Evolutionary conservation across 208 protist species (phyloP).

Genomic region (Entamoeba moshkovskii): DNA sequence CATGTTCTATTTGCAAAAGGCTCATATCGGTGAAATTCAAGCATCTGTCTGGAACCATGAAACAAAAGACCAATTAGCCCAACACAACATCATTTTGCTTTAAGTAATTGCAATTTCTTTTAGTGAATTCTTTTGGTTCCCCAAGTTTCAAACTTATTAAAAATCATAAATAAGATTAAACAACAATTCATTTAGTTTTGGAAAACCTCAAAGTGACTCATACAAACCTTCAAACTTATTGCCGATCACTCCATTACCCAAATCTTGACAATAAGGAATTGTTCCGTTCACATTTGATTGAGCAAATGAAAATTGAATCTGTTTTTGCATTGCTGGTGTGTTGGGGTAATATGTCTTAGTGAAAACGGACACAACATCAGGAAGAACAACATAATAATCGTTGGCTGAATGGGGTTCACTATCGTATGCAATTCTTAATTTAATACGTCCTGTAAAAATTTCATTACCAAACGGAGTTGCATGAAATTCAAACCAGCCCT

Average conservation of each 20-base stretch:
- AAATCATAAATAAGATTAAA: no score
- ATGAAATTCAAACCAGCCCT: not conserved
- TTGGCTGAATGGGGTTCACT: not conserved
- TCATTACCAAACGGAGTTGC: not conserved
- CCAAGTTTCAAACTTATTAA: no score
- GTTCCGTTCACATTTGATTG: not conserved
- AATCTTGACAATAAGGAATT: not conserved
- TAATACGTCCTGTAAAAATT: not conserved
- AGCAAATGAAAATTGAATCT: not conserved
- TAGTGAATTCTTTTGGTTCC: no score
- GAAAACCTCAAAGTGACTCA: not conserved
- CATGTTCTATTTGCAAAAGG: slow-evolving; percentile 66
- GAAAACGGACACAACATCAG: not conserved
- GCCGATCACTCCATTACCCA: not conserved
- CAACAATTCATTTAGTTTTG: no score
- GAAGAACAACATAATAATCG: not conserved
- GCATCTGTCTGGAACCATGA: slow-evolving; percentile 17
- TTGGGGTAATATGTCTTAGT: not conserved
- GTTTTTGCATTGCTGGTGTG: not conserved
- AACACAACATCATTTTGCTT: slow-evolving; percentile 8
- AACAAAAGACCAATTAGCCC: not conserved
- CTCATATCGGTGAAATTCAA: slow-evolving; percentile 70
- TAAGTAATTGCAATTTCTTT: no score
- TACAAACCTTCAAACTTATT: not conserved
- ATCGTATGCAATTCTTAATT: not conserved